phyloP scores from a whole-genome alignment of 208 protist genomes.

The Angomonas ambiguus region DNA sequence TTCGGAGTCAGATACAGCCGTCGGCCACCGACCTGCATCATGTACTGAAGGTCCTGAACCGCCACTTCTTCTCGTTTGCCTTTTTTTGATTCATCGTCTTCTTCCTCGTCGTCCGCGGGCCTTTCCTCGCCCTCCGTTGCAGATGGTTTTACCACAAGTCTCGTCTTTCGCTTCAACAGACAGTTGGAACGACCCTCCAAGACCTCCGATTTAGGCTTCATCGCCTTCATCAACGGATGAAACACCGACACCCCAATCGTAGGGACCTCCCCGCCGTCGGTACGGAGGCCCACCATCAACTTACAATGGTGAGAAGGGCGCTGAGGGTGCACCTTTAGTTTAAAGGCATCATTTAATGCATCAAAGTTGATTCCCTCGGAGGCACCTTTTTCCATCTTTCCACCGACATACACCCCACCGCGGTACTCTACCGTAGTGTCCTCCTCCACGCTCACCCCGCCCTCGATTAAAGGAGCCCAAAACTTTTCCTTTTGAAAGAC shows the following conservation, averaged over 20 bases:
- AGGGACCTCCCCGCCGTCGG: slow-evolving; percentile 30
- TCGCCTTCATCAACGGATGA: slow-evolving; percentile 36
- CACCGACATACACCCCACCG: slow-evolving; percentile 5
- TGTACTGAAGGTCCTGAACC: slow-evolving; percentile 12
- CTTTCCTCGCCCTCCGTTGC: neutral
- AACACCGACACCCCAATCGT: slow-evolving; percentile 70
- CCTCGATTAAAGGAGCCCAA: neutral
- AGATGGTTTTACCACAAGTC: slow-evolving; percentile 21
- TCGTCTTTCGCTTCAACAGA: slow-evolving; percentile 32
- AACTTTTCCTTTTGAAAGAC: neutral
- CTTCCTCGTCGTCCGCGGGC: slow-evolving; percentile 9
- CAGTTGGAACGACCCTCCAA: slow-evolving; percentile 55
- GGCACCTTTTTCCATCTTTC: neutral
- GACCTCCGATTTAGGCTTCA: slow-evolving; percentile 17
- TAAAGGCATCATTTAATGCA: slow-evolving; percentile 33
- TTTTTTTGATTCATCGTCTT: neutral
- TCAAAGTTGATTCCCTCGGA: slow-evolving; percentile 5
- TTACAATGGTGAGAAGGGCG: slow-evolving; percentile 30
- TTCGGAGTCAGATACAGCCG: slow-evolving; percentile 31
- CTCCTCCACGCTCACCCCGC: neutral
- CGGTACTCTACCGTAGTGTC: neutral
- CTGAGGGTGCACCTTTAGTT: slow-evolving; percentile 41
- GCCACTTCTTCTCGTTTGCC: slow-evolving; percentile 7
- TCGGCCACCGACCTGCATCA: slow-evolving; percentile 21
- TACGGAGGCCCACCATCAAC: slow-evolving; percentile 38